phyloP scores from a whole-genome alignment of 768 basidiomycete genomes.

The Collybia nuda region DNA sequence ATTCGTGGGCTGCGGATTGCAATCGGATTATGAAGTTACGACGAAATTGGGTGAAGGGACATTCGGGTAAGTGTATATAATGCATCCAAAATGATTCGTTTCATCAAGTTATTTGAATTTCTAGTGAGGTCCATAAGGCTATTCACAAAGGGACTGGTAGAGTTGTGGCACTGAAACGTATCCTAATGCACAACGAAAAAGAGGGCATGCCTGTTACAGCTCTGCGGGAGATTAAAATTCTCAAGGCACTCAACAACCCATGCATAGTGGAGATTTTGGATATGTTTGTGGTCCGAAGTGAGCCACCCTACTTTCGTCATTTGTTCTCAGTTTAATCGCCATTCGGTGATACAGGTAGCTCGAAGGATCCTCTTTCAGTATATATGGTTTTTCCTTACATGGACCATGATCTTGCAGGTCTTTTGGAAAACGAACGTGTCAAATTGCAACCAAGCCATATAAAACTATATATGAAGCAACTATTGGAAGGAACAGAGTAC shows the following conservation, averaged over 20 bases:
- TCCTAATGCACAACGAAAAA: constrained; percentile 94
- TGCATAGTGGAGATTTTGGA: constrained; percentile 87
- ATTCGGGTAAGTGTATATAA: constrained; percentile 72
- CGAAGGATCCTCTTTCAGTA: constrained; percentile 75
- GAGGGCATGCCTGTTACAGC: constrained; percentile 98
- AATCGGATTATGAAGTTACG: constrained; percentile 76
- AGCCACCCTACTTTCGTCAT: constrained; percentile 21
- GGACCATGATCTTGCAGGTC: constrained; percentile 97
- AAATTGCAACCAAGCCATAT: constrained; percentile 82
- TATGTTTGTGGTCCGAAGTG: constrained; percentile 87
- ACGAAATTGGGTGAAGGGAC: constrained; percentile 96
- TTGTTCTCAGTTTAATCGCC: background rate
- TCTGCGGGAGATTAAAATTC: constrained; percentile 93
- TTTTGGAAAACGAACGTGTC: constrained; percentile 90
- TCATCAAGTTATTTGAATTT: constrained; percentile 9
- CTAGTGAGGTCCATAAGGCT: constrained; percentile 90
- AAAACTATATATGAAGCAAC: constrained; percentile 94
- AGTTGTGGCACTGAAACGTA: constrained; percentile 87
- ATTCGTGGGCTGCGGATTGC: constrained; percentile 69
- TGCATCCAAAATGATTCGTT: background rate
- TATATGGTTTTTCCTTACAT: constrained; percentile 99
- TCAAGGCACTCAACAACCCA: constrained; percentile 85
- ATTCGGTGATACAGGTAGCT: constrained; percentile 45
- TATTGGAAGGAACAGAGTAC: constrained; percentile 94
- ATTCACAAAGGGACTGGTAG: constrained; percentile 58